phyloP scores from a whole-genome alignment of 129 eudicot genomes.

The Flaveria brownii region DNA sequence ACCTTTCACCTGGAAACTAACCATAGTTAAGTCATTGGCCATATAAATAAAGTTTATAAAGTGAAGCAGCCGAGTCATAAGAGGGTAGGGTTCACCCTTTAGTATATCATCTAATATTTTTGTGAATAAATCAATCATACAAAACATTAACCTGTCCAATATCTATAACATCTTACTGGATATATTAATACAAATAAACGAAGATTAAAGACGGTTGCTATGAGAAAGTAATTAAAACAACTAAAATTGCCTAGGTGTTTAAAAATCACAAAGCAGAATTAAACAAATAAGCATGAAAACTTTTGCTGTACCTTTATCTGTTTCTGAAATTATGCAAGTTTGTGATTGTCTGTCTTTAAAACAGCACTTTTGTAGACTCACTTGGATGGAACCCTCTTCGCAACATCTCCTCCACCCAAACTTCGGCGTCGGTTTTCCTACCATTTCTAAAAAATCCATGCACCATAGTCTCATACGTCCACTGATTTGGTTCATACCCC shows the following conservation, averaged over 20 bases:
- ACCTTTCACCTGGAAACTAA: not conserved
- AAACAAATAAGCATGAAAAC: no score
- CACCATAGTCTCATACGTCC: slow-evolving; percentile 68
- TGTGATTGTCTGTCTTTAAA: slow-evolving; percentile 9
- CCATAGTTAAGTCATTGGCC: no score
- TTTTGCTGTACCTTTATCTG: slow-evolving; percentile 15
- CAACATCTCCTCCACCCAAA: slow-evolving; percentile 60
- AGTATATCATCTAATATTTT: not conserved
- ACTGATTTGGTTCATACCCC: slow-evolving; percentile 68
- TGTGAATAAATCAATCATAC: not conserved
- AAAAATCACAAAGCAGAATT: no score
- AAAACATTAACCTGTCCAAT: no score
- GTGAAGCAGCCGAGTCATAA: no score
- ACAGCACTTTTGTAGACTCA: slow-evolving; percentile 29
- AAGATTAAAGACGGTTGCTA: no score
- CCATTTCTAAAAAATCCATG: slow-evolving; percentile 57
- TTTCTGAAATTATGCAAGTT: slow-evolving; percentile 11
- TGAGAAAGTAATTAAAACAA: no score
- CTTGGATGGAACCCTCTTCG: slow-evolving; percentile 52
- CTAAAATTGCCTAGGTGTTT: no score
- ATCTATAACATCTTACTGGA: not conserved
- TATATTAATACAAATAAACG: no score
- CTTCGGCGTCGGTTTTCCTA: slow-evolving; percentile 49
- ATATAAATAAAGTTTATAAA: no score
- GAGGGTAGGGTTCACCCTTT: not conserved